Base-by-base conservation (phyloP, 495 filamentous ascomycete species). In the Zalerion maritima region DNA sequence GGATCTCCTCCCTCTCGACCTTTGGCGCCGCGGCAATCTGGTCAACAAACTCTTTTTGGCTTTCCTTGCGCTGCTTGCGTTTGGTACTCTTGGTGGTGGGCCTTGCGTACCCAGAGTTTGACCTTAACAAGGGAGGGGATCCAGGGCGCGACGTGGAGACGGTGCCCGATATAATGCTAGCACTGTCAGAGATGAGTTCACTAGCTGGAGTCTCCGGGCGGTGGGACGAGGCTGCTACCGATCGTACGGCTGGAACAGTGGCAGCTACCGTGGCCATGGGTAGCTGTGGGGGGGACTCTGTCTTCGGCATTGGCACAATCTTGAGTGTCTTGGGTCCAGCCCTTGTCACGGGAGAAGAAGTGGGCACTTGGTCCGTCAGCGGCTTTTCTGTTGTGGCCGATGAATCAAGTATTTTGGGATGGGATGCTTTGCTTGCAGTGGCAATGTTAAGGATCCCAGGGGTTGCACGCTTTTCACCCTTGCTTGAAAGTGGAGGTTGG, bases 71-170 rank as follows among this genome's bases (percentile, higher is more conserved):
- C 40, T 92, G 81, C 49, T 92, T 94, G 50, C 87, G 91, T 37
- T 74, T 64, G 43, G 91, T 82, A 40, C 74, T 87, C 62, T 96
- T 97, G 10, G 83, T 85, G 42, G 81, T 81, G n/a, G 65, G 53
- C 21, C 80, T 65, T 0, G 82, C 64, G 14, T 84, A 78, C 1
- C 83, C 81, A 21, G 76, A 74, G 21, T 83, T 82, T 25, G 87
- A 67, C 40, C 68, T 81, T 14, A 58, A 55, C 2, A 69, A 61
- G 0, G 80, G 76, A n/a, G 85, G 85, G 9, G 85, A 92, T 45
- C 69, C 84, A 5, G 83, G 73, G 22, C 85, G 52, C 12, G 61
- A 66, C 12, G 53, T 70, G n/a, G 86, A 93, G 11, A 78, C 61
- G 3, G 83, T 83, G 1, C 75, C 69, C 6, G 84, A 87, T 2